A percentile compares a stretch with the other conserved stretches of the same genome.
phyloP scores from a whole-genome alignment of 306 rosid genomes.

The Rosa multiflora region DNA sequence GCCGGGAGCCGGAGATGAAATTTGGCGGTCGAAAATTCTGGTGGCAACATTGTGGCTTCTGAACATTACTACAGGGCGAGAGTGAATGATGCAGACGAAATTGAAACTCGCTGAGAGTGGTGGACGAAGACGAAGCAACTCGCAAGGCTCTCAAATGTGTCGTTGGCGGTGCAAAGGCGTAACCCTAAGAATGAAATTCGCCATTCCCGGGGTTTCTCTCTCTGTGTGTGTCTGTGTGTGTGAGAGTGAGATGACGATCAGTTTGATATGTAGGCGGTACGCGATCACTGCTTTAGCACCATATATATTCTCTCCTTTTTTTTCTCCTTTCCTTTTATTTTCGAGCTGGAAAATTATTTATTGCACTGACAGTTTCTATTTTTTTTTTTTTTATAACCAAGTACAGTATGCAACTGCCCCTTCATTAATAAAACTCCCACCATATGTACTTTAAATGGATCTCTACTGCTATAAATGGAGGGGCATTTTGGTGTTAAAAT shows the following conservation, averaged over 20 bases:
- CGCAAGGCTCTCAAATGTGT: too few relatives aligned
- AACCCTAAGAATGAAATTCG: background rate
- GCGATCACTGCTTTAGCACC: conserved; percentile 6
- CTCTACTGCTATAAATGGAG: too few relatives aligned
- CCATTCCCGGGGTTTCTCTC: background rate
- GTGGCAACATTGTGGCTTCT: conserved; percentile 74
- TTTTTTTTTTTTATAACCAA: too few relatives aligned
- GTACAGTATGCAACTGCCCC: too few relatives aligned
- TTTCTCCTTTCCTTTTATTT: background rate
- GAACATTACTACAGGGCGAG: conserved; percentile 46
- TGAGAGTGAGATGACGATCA: background rate
- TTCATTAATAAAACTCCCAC: too few relatives aligned
- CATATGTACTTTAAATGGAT: too few relatives aligned
- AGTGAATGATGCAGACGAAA: background rate
- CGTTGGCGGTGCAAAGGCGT: too few relatives aligned
- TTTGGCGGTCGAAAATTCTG: conserved; percentile 89
- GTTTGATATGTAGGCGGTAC: background rate
- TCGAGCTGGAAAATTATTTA: background rate
- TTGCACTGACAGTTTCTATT: background rate
- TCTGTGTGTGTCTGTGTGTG: background rate
- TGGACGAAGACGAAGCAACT: background rate
- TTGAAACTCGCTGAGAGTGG: background rate
- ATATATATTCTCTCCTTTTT: background rate
- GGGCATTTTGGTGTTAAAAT: too few relatives aligned
- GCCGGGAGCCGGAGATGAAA: conserved; percentile 81